phyloP scores from a whole-genome alignment of 352 stramenopile genomes.

The Phytophthora ramorum region DNA sequence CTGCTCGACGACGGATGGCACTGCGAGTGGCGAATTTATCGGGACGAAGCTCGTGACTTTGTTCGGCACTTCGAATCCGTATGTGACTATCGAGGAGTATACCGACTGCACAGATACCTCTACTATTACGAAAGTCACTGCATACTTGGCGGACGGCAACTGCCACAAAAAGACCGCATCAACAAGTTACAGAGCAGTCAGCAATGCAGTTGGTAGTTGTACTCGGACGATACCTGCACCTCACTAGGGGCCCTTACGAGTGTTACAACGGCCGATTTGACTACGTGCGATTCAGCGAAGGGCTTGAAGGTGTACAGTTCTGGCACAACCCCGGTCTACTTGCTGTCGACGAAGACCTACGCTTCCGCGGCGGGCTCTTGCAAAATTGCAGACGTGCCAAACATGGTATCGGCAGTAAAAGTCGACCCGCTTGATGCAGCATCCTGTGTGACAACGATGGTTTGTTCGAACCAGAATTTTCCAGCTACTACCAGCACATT shows the following conservation, averaged over 20 bases:
- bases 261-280: no score
- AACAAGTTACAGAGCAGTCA: no score
- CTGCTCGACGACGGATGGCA: not conserved
- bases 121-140: no score
- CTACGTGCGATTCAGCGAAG: no score
- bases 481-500: not conserved
- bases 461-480: no score
- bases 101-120: no score
- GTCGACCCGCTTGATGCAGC: not conserved
- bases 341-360: not conserved
- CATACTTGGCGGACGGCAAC: not conserved
- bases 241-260: no score
- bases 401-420: not conserved
- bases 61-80: not conserved
- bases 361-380: not conserved
- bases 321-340: not conserved
- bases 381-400: not conserved
- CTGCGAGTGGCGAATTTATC: not conserved
- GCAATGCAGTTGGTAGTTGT: no score
- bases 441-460: not conserved
- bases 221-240: no score
- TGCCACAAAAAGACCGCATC: not conserved
- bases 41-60: not conserved
- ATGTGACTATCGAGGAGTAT: no score
- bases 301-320: not conserved